Conservation (phyloP, 108 stramenopile species). For the Cyclotella kingstonii region DNA sequence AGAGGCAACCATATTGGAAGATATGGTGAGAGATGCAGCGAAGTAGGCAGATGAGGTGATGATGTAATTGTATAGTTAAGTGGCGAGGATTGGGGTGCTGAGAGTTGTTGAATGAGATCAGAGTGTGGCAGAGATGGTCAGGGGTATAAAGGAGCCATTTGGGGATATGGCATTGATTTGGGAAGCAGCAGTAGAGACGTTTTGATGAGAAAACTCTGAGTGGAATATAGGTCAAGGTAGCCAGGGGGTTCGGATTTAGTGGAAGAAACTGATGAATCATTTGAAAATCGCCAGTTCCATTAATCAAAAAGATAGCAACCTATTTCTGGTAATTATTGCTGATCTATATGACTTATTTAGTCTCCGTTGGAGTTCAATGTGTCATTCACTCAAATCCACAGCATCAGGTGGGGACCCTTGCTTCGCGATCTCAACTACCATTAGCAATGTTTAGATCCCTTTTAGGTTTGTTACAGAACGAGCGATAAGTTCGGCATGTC, state of each 20-base stretch:
- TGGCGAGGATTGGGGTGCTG: constrained; percentile 60
- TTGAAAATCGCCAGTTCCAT: no score
- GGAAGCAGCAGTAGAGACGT: constrained; percentile 52
- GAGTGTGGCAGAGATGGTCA: constrained; percentile 70
- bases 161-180: constrained; percentile 74
- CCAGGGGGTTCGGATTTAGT: not conserved
- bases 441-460: constrained; percentile 95
- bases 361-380: no score
- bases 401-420: constrained; percentile 66
- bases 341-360: no score
- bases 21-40: constrained; percentile 52
- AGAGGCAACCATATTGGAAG: constrained; percentile 61
- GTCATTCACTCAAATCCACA: constrained; percentile 71
- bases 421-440: constrained; percentile 97
- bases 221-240: constrained; percentile 4
- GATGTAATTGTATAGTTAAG: constrained; percentile 60
- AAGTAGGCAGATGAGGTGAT: constrained; percentile 75
- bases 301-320: no score
- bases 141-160: constrained; percentile 67
- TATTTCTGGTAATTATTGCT: no score
- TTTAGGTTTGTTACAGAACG: constrained; percentile 91
- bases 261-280: not conserved
- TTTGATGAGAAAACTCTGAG: constrained; percentile 33
- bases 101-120: constrained; percentile 68
- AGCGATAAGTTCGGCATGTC: constrained; percentile 83